These are phyloP conservation scores for Imleria badia DNA, from an alignment of 768 basidiomycete species.

Conservation along the genomic window DNA sequence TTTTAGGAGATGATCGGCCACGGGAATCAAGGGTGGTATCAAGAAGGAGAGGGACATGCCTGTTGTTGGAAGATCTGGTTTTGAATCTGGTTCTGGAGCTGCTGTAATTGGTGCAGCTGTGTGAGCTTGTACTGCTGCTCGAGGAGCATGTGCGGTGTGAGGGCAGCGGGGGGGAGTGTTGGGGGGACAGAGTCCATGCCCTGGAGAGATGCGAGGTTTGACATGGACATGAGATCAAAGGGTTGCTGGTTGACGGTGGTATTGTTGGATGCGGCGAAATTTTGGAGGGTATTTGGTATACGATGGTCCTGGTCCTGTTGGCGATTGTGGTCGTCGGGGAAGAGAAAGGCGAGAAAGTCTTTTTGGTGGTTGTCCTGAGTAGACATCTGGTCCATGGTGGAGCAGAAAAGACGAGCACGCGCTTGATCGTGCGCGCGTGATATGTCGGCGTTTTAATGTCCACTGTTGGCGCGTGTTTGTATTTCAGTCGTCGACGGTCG, in stretches of 20 bases:
- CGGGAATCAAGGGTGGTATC: constrained; percentile 1
- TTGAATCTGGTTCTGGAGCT: constrained; percentile 82
- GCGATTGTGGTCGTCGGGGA: constrained; percentile 33
- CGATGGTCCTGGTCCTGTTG: constrained; percentile 25
- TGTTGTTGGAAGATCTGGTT: constrained; percentile 90
- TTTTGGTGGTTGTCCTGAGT: constrained; percentile 35
- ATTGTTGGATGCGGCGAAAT: constrained; percentile 8
- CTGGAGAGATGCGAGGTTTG: constrained; percentile 53
- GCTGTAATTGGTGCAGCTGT: constrained; percentile 75
- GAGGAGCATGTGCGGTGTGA: constrained; percentile 52
- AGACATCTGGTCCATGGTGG: constrained; percentile 25
- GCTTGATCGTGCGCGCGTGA: no score
- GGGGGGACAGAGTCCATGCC: constrained; percentile 33
- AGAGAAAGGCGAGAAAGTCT: constrained; percentile 36
- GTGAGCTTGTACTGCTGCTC: constrained; percentile 79
- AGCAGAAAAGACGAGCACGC: not conserved
- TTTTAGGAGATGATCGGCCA: constrained; percentile 6
- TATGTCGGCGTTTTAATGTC: no score
- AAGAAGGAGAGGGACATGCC: constrained; percentile 42
- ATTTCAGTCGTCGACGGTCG: not conserved
- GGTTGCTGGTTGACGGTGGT: constrained; percentile 31
- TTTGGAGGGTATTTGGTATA: not conserved
- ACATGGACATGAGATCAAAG: constrained; percentile 46
- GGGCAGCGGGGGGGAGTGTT: constrained; percentile 15
- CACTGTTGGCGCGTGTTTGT: constrained; percentile 12